Evolutionary conservation across 2,329 filamentous ascomycete genomes (phyloP).

Genomic region (Cladosporium sp.): DNA sequence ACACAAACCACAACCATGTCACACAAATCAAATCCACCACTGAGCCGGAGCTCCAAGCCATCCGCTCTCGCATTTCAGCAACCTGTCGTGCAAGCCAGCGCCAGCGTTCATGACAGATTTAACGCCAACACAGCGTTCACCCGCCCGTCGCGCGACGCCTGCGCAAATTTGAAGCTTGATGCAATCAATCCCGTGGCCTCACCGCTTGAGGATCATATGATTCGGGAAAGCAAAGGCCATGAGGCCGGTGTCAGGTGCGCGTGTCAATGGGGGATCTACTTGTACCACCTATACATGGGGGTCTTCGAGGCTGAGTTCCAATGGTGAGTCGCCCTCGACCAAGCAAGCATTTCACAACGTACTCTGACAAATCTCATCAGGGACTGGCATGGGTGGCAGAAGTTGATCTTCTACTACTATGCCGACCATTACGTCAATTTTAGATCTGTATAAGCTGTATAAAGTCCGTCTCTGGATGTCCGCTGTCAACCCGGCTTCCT

Average conservation of each 20-base stretch:
- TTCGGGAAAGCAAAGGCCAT: slow-evolving; percentile 93
- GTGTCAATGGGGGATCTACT: slow-evolving; percentile 92
- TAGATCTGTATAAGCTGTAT: slow-evolving; percentile 98
- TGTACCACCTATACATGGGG: slow-evolving; percentile 94
- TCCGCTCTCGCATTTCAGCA: no score
- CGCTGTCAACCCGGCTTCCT: slow-evolving; percentile 94
- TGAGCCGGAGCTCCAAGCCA: no score
- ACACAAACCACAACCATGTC: background rate
- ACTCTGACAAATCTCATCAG: background rate
- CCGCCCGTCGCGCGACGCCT: slow-evolving; percentile 26
- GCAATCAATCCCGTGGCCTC: slow-evolving; percentile 94
- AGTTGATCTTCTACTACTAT: slow-evolving; percentile 98
- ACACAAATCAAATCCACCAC: no score
- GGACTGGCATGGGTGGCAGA: slow-evolving; percentile 70
- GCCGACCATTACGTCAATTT: slow-evolving; percentile 98
- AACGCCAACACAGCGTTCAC: slow-evolving; percentile 15
- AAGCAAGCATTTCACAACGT: background rate
- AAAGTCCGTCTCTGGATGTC: slow-evolving; percentile 99
- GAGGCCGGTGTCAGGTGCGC: slow-evolving; percentile 96
- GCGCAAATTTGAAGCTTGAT: slow-evolving; percentile 77
- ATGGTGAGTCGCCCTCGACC: no score
- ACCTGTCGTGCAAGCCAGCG: no score
- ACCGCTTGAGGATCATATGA: slow-evolving; percentile 77
- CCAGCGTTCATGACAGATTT: no score
- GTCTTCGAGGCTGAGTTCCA: slow-evolving; percentile 98